Evolutionary conservation across 805 yeast species (phyloP), one percentile per base, ranked within the genome.

Genomic region (Hanseniaspora pseudoguilliermondii): DNA sequence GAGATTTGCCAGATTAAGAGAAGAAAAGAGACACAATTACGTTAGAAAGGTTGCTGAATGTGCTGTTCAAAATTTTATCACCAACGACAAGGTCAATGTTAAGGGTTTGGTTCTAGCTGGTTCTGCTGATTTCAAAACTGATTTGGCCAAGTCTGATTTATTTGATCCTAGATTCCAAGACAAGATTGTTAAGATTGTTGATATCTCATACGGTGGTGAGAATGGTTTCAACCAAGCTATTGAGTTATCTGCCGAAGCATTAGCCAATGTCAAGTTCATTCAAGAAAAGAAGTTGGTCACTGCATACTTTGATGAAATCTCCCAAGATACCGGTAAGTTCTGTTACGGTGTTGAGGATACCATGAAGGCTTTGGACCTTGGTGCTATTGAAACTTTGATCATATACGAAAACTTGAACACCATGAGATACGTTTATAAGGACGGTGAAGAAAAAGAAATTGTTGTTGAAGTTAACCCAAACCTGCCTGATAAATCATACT

Each of bases 141-240:
- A 91, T 73, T 80, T 93, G 69, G 80, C 86, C 57, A 87, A 83
- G 71, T 87, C 96, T 44, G 99, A 93, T 69, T 73, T 93, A 75
- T 91, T 93, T 69, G 99, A 93, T 71, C 75, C 73, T 63, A 87
- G 99, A 75, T 78, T 93, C 66, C 86, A 79, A 63, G 83, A 85
- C 51, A 90, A 89, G 72, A 82, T 93, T 65, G 79, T 93, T 59
- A 87, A 89, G 71, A 80, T 90, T 68, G 98, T 95, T 57, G 99
- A 93, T 76, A 86, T 93, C 57, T 90, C 97, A 2, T 93, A 93
- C 67, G 99, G 99, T 72, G 98, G 99, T 69, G 98, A 93, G 73
- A 93, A 93, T 70, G 99, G 99, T 48, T 93, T 93, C 77, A 93
- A 93, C 75, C 99, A 93, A 76, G 99, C 99, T 47, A 95, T 93